phyloP scores from a whole-genome alignment of 2,329 filamentous ascomycete species.

The Xylariales sp. region DNA sequence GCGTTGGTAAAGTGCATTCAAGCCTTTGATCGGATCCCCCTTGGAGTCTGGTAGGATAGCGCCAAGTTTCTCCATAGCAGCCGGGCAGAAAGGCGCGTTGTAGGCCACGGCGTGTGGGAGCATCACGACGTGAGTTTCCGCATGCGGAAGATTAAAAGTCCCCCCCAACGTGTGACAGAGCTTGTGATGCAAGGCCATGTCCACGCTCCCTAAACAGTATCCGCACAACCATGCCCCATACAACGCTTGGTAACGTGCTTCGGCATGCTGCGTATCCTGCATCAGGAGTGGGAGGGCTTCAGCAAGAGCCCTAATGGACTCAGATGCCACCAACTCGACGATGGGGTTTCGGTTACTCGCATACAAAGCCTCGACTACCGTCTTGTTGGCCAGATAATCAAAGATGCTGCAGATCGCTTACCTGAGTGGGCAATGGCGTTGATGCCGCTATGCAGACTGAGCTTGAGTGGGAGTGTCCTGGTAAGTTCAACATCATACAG shows the following conservation, averaged over 20 bases:
- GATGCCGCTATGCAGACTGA: slow-evolving; percentile 56
- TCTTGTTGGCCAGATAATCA: background rate
- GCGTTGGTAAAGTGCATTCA: slow-evolving; percentile 51
- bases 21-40: slow-evolving; percentile 51
- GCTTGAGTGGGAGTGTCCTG: slow-evolving; percentile 46
- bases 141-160: slow-evolving; percentile 58
- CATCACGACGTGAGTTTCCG: slow-evolving; percentile 60
- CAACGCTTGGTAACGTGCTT: slow-evolving; percentile 47
- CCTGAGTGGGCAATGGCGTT: slow-evolving; percentile 58
- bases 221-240: slow-evolving; percentile 64
- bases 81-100: slow-evolving; percentile 50
- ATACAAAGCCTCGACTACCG: slow-evolving; percentile 59
- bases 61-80: slow-evolving; percentile 48
- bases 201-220: slow-evolving; percentile 52
- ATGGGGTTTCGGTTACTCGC: slow-evolving; percentile 57
- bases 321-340: slow-evolving; percentile 51
- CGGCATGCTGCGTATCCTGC: slow-evolving; percentile 34
- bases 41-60: slow-evolving; percentile 49
- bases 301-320: slow-evolving; percentile 51
- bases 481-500: slow-evolving; percentile 64
- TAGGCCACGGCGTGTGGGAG: slow-evolving; percentile 60
- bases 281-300: slow-evolving; percentile 48
- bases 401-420: background rate
- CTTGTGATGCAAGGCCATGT: slow-evolving; percentile 64
- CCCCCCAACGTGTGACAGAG: slow-evolving; percentile 62